Conservation (phyloP, 208 protist genomes). For the Trypanosoma platydactyli region DNA sequence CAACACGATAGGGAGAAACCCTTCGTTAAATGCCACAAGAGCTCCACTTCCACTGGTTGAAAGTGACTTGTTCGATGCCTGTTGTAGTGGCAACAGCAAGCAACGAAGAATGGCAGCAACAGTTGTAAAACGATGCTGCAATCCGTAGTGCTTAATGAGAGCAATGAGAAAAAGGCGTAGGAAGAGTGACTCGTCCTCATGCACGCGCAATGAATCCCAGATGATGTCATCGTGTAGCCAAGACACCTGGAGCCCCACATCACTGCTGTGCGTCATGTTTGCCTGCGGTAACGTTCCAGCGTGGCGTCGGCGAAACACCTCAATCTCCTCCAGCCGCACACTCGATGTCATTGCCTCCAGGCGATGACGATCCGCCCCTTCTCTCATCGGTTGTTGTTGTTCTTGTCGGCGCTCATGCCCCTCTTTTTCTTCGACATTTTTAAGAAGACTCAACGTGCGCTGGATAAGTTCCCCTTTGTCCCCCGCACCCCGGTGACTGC, state of each 20-base stretch:
- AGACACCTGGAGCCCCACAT: not conserved
- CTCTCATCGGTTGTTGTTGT: not conserved
- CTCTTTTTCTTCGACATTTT: slow-evolving; percentile 6
- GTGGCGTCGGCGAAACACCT: slow-evolving; percentile 16
- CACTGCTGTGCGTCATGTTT: not conserved
- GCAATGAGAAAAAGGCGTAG: slow-evolving; percentile 51
- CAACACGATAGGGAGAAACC: slow-evolving; percentile 47
- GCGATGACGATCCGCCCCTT: not conserved
- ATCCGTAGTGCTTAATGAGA: slow-evolving; percentile 42
- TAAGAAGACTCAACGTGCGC: slow-evolving; percentile 10
- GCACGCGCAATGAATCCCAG: slow-evolving; percentile 41
- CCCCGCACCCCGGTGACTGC: slow-evolving; percentile 2
- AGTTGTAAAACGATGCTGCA: slow-evolving; percentile 32
- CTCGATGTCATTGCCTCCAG: not conserved
- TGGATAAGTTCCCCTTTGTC: slow-evolving; percentile 21
- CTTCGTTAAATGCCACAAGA: slow-evolving; percentile 31
- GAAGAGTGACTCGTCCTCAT: slow-evolving; percentile 44
- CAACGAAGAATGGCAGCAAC: slow-evolving; percentile 19
- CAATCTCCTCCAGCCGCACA: slow-evolving; percentile 15
- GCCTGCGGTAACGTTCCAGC: not conserved
- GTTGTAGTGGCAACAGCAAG: slow-evolving; percentile 8
- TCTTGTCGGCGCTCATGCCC: not conserved
- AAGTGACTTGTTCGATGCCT: not conserved
- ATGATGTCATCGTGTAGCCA: slow-evolving; percentile 27
- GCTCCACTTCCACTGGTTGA: not conserved